A percentile compares a stretch with the other conserved stretches of the same genome.
Evolutionary conservation across 2,329 filamentous ascomycete species (phyloP).

Genomic region (Penicillium sp.): DNA sequence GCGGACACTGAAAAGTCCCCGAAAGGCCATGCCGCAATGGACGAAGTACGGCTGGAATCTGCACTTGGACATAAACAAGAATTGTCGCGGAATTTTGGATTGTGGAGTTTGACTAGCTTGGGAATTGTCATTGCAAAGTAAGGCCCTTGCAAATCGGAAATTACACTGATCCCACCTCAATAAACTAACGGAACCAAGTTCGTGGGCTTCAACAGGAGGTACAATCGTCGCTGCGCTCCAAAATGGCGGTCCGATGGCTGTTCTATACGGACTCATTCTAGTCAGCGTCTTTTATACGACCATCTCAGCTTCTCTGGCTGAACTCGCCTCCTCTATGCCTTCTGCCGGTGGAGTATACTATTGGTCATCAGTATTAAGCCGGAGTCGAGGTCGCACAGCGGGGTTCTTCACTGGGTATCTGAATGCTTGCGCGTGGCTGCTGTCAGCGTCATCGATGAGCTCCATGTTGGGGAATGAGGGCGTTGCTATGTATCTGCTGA

Average conservation of each 20-base stretch:
- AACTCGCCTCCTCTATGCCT: slow-evolving; percentile 58
- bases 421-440: slow-evolving; percentile 35
- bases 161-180: neutral
- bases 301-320: slow-evolving; percentile 56
- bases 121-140: slow-evolving; percentile 54
- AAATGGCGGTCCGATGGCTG: slow-evolving; percentile 61
- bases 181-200: slow-evolving; percentile 40
- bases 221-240: slow-evolving; percentile 55
- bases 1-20: slow-evolving; percentile 4
- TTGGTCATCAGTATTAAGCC: slow-evolving; percentile 56
- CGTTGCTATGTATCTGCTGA: slow-evolving; percentile 35
- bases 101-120: slow-evolving; percentile 57
- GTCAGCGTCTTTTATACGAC: slow-evolving; percentile 53
- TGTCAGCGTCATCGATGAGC: slow-evolving; percentile 34
- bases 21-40: slow-evolving; percentile 17
- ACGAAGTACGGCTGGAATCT: slow-evolving; percentile 29
- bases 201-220: slow-evolving; percentile 61
- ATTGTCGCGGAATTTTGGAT: slow-evolving; percentile 58
- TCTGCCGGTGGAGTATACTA: slow-evolving; percentile 57
- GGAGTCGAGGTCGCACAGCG: slow-evolving; percentile 47
- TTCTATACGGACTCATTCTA: slow-evolving; percentile 57
- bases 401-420: slow-evolving; percentile 43
- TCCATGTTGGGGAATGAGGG: slow-evolving; percentile 35
- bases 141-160: slow-evolving; percentile 1
- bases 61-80: slow-evolving; percentile 58